phyloP scores from a whole-genome alignment of 169 alveolate genomes.

The Eimeria praecox region DNA sequence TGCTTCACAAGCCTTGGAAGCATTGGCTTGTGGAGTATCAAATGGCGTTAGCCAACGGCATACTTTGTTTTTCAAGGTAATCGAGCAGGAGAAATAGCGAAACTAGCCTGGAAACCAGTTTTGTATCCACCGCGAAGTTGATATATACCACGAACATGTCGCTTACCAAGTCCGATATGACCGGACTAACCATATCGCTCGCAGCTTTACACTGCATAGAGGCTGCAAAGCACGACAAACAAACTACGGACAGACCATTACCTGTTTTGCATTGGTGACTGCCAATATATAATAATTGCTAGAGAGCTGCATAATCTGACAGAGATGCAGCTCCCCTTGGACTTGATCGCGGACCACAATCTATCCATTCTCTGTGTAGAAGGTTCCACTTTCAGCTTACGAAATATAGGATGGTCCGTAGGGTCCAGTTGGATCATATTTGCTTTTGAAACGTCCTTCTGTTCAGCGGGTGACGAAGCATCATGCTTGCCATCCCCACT shows the following conservation, averaged over 20 bases:
- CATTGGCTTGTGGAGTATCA: neutral
- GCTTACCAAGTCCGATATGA: conserved; percentile 60
- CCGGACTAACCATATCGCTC: conserved; percentile 68
- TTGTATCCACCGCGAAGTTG: conserved; percentile 69
- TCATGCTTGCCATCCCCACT: conserved; percentile 1
- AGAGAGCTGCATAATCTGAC: neutral
- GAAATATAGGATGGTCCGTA: conserved; percentile 57
- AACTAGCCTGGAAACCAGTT: conserved; percentile 63
- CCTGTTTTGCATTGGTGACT: neutral
- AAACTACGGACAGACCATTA: neutral
- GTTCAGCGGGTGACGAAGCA: neutral
- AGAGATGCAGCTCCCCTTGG: neutral
- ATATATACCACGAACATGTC: conserved; percentile 66
- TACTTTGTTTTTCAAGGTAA: conserved; percentile 73
- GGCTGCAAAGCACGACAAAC: conserved; percentile 42
- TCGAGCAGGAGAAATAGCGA: conserved; percentile 75
- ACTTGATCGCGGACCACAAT: neutral
- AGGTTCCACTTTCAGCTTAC: neutral
- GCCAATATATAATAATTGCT: neutral
- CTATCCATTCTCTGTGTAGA: neutral
- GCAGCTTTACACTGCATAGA: conserved; percentile 69
- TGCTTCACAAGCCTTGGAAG: neutral
- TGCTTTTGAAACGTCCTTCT: conserved; percentile 8
- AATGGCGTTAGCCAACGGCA: neutral
- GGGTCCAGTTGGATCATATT: conserved; percentile 67